These are phyloP conservation scores for Leccinum olivaceopallidum DNA, from an alignment of 768 basidiomycete species.

Conservation along the genomic window DNA sequence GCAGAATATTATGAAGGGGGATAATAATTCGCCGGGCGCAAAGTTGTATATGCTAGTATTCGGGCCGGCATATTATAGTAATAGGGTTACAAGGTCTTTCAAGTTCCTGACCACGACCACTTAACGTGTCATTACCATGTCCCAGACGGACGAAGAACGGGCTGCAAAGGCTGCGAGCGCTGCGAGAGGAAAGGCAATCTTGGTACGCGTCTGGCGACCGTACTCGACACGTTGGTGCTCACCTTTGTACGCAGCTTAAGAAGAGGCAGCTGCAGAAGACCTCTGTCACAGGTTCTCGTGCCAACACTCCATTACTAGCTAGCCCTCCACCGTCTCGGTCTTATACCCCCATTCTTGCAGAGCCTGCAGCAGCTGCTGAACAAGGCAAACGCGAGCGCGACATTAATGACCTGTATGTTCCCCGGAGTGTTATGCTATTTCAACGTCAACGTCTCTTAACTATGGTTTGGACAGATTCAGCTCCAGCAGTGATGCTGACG, in stretches of 20 bases:
- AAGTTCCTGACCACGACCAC: conserved; percentile 2
- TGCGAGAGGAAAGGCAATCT: conserved; percentile 76
- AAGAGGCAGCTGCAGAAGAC: conserved; percentile 77
- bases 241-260: conserved; percentile 57
- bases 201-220: conserved; percentile 43
- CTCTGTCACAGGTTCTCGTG: conserved; percentile 35
- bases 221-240: neutral
- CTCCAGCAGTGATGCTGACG: conserved; percentile 39
- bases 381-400: conserved; percentile 47
- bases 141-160: conserved; percentile 67
- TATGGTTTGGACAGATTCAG: conserved; percentile 41
- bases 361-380: conserved; percentile 34
- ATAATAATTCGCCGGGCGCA: conserved; percentile 3
- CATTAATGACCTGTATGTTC: conserved; percentile 65
- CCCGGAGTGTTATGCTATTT: neutral
- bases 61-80: neutral
- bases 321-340: conserved; percentile 50
- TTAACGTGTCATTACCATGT: conserved; percentile 19
- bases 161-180: conserved; percentile 83
- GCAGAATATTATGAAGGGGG: conserved; percentile 6
- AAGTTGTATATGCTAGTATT: neutral
- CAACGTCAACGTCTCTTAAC: neutral
- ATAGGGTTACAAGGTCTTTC: conserved; percentile 1
- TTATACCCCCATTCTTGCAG: conserved; percentile 52
- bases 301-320: conserved; percentile 29